phyloP scores from a whole-genome alignment of 169 alveolate species.

The Plasmodium ovale region DNA sequence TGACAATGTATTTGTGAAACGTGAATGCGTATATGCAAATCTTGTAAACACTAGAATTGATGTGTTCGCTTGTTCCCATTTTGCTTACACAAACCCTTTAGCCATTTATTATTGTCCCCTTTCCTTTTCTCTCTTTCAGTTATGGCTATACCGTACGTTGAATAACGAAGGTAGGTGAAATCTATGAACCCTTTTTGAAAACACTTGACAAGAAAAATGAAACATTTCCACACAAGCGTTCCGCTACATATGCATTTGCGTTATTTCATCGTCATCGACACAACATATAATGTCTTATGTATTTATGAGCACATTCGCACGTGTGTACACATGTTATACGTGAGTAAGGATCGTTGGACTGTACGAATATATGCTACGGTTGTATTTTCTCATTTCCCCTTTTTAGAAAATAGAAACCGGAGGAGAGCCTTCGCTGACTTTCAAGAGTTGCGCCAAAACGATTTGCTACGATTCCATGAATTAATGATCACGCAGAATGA shows the following conservation, averaged over 20 bases:
- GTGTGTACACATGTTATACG: too few species aligned
- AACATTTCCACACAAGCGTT: too few species aligned
- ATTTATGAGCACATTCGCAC: too few species aligned
- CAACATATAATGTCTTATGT: too few species aligned
- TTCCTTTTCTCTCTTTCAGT: slow-evolving; percentile 12
- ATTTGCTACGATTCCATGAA: slow-evolving; percentile 48
- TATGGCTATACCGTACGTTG: slow-evolving; percentile 32
- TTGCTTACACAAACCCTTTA: too few species aligned
- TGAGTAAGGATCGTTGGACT: too few species aligned
- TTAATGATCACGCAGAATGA: slow-evolving; percentile 68
- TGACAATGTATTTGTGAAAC: too few species aligned
- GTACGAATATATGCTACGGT: too few species aligned
- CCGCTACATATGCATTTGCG: too few species aligned
- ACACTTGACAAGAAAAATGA: neutral
- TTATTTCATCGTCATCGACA: too few species aligned
- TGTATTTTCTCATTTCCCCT: neutral
- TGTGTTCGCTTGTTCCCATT: too few species aligned
- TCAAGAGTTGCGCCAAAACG: slow-evolving; percentile 66
- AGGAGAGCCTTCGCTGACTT: slow-evolving; percentile 65
- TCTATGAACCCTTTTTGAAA: neutral
- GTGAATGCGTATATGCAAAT: neutral
- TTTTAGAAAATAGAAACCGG: slow-evolving; percentile 39
- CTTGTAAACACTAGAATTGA: neutral
- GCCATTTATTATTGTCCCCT: neutral
- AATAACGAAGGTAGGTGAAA: slow-evolving; percentile 38